Percentiles rank a stretch among this genome's conserved stretches.
These are phyloP conservation scores for Vigna unguiculata DNA, from an alignment of 306 rosid species.

Conservation along the genomic window DNA sequence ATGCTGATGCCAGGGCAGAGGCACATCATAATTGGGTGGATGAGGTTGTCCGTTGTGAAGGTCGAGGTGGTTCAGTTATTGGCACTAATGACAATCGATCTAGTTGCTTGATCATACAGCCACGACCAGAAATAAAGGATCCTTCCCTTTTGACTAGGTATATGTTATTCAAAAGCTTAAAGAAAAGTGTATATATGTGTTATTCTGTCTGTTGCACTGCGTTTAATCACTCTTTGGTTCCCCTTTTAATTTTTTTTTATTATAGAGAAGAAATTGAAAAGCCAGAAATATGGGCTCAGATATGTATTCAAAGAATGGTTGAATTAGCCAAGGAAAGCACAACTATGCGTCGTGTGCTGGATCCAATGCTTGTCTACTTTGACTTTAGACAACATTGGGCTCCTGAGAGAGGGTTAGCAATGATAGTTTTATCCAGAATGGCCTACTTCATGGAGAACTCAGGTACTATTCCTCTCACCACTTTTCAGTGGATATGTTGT, in stretches of 20 bases:
- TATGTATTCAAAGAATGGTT: conserved; percentile 88
- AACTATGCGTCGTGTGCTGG: conserved; percentile 87
- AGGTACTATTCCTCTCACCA: conserved; percentile 53
- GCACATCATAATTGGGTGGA: conserved; percentile 93
- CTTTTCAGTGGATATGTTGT: background rate
- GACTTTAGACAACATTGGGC: conserved; percentile 84
- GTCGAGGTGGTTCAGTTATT: conserved; percentile 61
- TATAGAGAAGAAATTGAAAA: conserved; percentile 86
- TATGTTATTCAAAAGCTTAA: conserved; percentile 30
- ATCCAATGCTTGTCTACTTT: conserved; percentile 88
- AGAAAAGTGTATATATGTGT: conserved; percentile 7
- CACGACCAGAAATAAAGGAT: conserved; percentile 80
- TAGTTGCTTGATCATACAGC: conserved; percentile 57
- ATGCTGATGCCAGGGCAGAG: conserved; percentile 56
- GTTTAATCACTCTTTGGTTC: conserved; percentile 10
- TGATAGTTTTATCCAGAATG: conserved; percentile 82
- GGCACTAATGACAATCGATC: conserved; percentile 58
- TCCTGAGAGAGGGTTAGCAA: conserved; percentile 78
- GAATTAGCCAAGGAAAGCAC: conserved; percentile 93
- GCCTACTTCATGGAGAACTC: conserved; percentile 75
- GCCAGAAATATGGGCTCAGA: conserved; percentile 90
- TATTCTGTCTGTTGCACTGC: background rate
- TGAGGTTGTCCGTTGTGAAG: conserved; percentile 88
- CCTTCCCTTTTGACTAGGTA: conserved; percentile 78
- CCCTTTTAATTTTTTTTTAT: conserved; percentile 32